Percentiles rank a stretch among this genome's conserved stretches.
phyloP scores from a whole-genome alignment of 345 rosid genomes.

The Orychophragmus violaceus region DNA sequence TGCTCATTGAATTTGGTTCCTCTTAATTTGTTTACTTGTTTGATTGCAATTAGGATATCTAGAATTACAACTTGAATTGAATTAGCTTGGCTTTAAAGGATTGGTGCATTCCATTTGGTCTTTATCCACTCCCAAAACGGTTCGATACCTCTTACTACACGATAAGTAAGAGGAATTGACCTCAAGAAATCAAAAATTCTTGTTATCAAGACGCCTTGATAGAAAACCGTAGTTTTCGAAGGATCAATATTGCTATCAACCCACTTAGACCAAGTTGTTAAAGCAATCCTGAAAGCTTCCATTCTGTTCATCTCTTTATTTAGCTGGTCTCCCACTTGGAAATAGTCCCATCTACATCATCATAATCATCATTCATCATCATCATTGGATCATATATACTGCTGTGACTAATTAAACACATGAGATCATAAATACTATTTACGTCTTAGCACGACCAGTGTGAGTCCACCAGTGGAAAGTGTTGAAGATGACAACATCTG shows the following conservation, averaged over 20 bases:
- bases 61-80: too few species aligned
- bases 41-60: too few species aligned
- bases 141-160: too few species aligned
- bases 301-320: constrained; percentile 53
- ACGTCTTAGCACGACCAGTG: constrained; percentile 35
- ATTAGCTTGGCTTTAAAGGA: too few species aligned
- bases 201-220: constrained; percentile 66
- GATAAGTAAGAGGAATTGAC: too few species aligned
- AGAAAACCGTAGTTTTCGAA: constrained; percentile 43
- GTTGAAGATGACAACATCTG: constrained; percentile 58
- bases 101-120: too few species aligned
- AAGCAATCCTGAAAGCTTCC: constrained; percentile 52
- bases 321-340: constrained; percentile 40
- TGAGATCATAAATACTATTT: not conserved
- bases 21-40: too few species aligned
- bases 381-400: not conserved
- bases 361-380: not conserved
- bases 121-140: too few species aligned
- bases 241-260: constrained; percentile 49
- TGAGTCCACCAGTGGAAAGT: constrained; percentile 69
- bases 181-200: too few species aligned
- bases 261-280: constrained; percentile 69
- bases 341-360: constrained; percentile 56
- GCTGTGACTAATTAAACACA: not conserved
- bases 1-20: too few species aligned